Percentiles rank a stretch among this genome's conserved stretches.
phyloP scores from a whole-genome alignment of 2,329 filamentous ascomycete genomes.

The Dendrostoma leiphaemia region DNA sequence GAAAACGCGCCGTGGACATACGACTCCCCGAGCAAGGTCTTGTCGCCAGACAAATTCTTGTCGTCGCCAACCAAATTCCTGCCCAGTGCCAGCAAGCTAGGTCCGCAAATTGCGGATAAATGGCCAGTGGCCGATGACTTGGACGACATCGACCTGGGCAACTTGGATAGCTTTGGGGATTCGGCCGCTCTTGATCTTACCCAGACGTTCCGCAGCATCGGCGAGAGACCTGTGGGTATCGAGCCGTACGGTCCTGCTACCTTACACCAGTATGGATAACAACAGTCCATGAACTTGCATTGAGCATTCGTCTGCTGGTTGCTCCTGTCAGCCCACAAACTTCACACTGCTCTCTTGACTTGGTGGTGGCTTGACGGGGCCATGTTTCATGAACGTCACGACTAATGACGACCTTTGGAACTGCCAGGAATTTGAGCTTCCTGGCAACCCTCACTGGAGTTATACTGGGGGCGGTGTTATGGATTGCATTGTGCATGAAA shows the following conservation, averaged over 20 bases:
- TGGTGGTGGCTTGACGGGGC: background rate
- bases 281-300: background rate
- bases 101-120: slow-evolving; percentile 15
- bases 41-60: slow-evolving; percentile 53
- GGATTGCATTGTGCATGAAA: background rate
- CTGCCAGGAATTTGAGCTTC: background rate
- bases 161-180: slow-evolving; percentile 12
- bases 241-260: slow-evolving; percentile 16
- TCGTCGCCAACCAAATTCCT: slow-evolving; percentile 54
- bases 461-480: background rate
- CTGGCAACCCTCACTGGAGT: background rate
- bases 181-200: slow-evolving; percentile 16
- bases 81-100: slow-evolving; percentile 27
- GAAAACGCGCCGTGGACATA: slow-evolving; percentile 32
- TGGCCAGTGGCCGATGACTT: no score
- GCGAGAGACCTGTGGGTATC: slow-evolving; percentile 12
- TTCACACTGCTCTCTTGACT: background rate
- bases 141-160: no score
- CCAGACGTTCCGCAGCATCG: slow-evolving; percentile 18
- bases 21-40: slow-evolving; percentile 57
- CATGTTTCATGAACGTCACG: slow-evolving; percentile 3
- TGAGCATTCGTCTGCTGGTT: background rate
- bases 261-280: slow-evolving; percentile 16
- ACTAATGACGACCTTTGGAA: background rate
- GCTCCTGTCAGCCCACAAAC: background rate